A percentile compares a stretch with the other conserved stretches of the same genome.
Evolutionary conservation across 257 asterid species (phyloP).

Genomic region (Phtheirospermum japonicum): DNA sequence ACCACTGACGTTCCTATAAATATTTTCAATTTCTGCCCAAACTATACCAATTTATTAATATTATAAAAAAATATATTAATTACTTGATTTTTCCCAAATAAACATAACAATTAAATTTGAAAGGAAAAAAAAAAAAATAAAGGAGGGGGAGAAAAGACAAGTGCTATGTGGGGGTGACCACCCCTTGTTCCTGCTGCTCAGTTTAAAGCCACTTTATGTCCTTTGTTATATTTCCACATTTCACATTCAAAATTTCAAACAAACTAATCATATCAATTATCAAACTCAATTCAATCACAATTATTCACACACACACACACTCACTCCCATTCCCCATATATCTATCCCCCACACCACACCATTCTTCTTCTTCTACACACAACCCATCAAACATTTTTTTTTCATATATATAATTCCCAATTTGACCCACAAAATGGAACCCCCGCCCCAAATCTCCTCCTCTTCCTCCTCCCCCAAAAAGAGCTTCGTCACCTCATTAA

Average conservation of each 20-base stretch:
- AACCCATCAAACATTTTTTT: neutral
- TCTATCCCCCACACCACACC: neutral
- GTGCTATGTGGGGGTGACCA: no score
- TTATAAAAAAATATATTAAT: no score
- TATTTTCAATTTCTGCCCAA: no score
- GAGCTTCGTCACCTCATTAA: conserved; percentile 46
- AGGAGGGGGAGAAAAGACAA: no score
- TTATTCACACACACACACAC: neutral
- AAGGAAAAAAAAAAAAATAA: no score
- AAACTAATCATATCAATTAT: neutral
- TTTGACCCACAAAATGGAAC: conserved; percentile 41
- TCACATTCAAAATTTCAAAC: conserved; percentile 1
- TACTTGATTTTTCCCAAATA: no score
- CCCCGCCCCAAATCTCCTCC: conserved; percentile 36
- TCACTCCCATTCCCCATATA: neutral
- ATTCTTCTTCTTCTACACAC: neutral
- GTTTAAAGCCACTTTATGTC: neutral
- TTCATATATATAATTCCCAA: neutral
- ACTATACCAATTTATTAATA: no score
- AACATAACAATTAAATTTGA: no score
- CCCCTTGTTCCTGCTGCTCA: no score
- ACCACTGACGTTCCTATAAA: no score
- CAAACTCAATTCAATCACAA: neutral
- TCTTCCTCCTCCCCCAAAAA: conserved; percentile 36
- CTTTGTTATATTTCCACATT: neutral